Conservation (phyloP, 1,139 yeast genomes). For the Diutina neorugosa region DNA sequence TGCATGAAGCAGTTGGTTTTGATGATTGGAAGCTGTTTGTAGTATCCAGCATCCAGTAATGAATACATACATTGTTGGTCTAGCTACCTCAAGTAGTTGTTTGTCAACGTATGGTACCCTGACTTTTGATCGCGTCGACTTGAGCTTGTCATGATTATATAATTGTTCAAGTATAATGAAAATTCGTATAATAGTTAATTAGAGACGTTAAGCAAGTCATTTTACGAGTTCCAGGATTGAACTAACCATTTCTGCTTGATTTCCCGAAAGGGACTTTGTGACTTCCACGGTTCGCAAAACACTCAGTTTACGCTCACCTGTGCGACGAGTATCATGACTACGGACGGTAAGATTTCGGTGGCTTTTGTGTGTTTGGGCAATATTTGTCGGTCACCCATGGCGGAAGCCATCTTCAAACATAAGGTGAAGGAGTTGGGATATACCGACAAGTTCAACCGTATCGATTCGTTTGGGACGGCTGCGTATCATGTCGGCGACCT, state of each 20-base stretch:
- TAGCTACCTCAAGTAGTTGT: background rate
- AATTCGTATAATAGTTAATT: too few species aligned
- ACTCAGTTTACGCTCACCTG: background rate
- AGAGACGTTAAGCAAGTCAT: too few species aligned
- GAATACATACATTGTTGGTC: background rate
- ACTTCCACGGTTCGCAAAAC: too few species aligned
- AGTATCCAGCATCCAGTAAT: background rate
- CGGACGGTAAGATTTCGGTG: constrained; percentile 37
- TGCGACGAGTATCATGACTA: constrained; percentile 9
- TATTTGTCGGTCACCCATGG: constrained; percentile 97
- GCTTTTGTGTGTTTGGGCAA: constrained; percentile 91
- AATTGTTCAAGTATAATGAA: too few species aligned
- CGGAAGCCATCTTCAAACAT: constrained; percentile 80
- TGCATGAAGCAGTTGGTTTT: constrained; percentile 24
- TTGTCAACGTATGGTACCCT: background rate
- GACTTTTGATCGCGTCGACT: too few species aligned
- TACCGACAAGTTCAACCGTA: constrained; percentile 26
- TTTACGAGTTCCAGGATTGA: too few species aligned
- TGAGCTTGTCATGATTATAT: background rate
- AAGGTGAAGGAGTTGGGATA: constrained; percentile 41
- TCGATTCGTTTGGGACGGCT: constrained; percentile 86
- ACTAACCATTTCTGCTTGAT: too few species aligned
- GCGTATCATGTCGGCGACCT: constrained; percentile 73
- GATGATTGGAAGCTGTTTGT: constrained; percentile 25
- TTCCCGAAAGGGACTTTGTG: too few species aligned